Evolutionary conservation across 2,329 filamentous ascomycete genomes (phyloP), one percentile per base, ranked within the genome.

Genomic region (Cladosporium sp.): DNA sequence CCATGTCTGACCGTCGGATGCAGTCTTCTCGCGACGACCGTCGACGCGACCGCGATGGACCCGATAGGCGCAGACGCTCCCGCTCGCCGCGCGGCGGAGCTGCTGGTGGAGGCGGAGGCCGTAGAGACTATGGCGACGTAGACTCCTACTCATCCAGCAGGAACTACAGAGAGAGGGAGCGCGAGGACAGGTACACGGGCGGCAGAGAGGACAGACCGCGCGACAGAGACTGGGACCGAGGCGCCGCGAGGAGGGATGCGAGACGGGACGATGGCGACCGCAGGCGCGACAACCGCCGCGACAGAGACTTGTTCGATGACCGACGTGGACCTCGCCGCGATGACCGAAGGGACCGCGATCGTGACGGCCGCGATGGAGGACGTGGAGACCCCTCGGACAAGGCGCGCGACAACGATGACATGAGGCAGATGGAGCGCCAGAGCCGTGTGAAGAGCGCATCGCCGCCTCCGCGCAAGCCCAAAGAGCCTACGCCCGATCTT

Each of bases 401-500:
- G 71, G 74, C 73, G 34, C 71, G 73, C 39, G 75, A 77, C 63
- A 73, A 75, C 58, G 76, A 77, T 58, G 75, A 76, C 48, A 73
- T 74, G 73, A 70, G 70, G 48, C 73, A 76, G 67, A 70, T 76
- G 58, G 73, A 76, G 65, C 68, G 71, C 43, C 74, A 76, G 65
- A 67, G 70, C 32, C 86, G 87, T 65, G 82, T 87, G 69, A 89
- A 88, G 73, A 89, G 91, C 71, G 96, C 91, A 74, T 87, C 90
- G 21, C 91, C 89, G 53, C 91, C 93, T 43, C 91, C 91, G 30
- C 88, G 89, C 11, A 96, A 96, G 83, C 95, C 94, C 82, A 90
- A 92, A 78, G 95, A 99, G 79, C 92, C 95, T 8, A 99, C 95
- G 0, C 96, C 95, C 39, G 96, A 99, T 78, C 83, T 99, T 76